phyloP scores from a whole-genome alignment of 129 eudicot species.

The sunflower (Helianthus annuus) region HanXRQr2.0-SUNRISE NC_035443.2:15107129-15107628 shows the following conservation, averaged over 20 bases:
- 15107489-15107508: neutral
- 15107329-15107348: neutral
- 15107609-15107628: slow-evolving; percentile 15
- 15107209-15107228: neutral
- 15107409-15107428: neutral
- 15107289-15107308: neutral
- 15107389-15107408: neutral
- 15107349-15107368: neutral
- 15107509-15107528: neutral
- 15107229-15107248: neutral
- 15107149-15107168: neutral
- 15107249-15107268: neutral
- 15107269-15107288: neutral
- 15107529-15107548: neutral
- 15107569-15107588: neutral
- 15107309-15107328: slow-evolving; percentile 9
- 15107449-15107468: neutral
- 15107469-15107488: neutral
- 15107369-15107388: neutral
- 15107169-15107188: neutral
- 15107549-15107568: neutral
- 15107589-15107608: slow-evolving; percentile 21
- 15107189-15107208: neutral
- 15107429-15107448: neutral
- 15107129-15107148: neutral